A percentile compares a stretch with the other conserved stretches of the same genome.
Conservation (phyloP, 2,329 filamentous ascomycete genomes). For the Arachnopeziza araneosa region DNA sequence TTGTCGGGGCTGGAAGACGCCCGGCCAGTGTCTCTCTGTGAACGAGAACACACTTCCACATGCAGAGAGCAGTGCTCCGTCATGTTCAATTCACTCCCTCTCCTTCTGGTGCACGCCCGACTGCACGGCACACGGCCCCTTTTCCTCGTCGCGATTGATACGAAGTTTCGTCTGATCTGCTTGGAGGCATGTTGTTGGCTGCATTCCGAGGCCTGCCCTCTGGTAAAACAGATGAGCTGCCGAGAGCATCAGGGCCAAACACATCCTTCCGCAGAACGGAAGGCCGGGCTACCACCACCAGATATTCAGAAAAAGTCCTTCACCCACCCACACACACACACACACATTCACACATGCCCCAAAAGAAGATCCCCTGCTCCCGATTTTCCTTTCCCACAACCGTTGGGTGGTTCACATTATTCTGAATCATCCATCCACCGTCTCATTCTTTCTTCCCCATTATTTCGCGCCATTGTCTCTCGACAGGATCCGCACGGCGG, state of each 20-base stretch:
- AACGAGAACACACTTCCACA: background rate
- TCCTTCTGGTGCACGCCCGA: background rate
- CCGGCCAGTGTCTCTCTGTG: too few species aligned
- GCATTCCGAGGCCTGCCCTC: constrained; percentile 3
- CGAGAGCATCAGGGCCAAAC: background rate
- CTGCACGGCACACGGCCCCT: background rate
- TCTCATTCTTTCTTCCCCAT: background rate
- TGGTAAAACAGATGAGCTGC: background rate
- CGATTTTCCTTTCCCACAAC: background rate
- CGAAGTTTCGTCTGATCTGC: constrained; percentile 7
- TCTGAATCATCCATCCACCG: too few species aligned
- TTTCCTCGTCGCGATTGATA: background rate
- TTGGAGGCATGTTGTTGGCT: constrained; percentile 5
- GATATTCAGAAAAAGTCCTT: background rate
- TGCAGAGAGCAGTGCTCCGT: background rate
- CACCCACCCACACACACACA: background rate
- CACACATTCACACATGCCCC: too few species aligned
- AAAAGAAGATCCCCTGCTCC: background rate
- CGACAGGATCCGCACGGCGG: background rate
- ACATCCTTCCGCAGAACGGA: background rate
- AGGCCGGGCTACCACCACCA: background rate
- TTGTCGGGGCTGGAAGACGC: background rate
- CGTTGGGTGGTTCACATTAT: background rate
- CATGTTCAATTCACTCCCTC: background rate
- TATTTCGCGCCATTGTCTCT: background rate